A percentile compares a stretch with the other conserved stretches of the same genome.
These are phyloP conservation scores for Auriscalpium microsporum DNA, from an alignment of 768 basidiomycete genomes.

Conservation along the genomic window DNA sequence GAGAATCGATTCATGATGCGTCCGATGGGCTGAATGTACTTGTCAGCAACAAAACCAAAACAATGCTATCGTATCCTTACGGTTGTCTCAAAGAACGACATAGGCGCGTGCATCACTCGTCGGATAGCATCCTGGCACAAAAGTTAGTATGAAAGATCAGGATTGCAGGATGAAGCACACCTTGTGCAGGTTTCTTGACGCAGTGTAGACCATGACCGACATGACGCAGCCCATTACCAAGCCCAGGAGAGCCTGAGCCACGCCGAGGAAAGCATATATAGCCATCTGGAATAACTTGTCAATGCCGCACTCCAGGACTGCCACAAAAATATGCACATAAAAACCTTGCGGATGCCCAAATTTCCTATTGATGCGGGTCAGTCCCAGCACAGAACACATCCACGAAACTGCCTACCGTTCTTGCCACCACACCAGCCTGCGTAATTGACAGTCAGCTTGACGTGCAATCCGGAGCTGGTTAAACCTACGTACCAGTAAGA, in stretches of 20 bases:
- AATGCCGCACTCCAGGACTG: no score
- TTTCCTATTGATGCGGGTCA: slow-evolving; percentile 26
- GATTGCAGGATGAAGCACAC: slow-evolving; percentile 24
- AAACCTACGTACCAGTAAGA: slow-evolving; percentile 52
- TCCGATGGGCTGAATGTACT: slow-evolving; percentile 52
- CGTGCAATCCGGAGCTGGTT: not conserved
- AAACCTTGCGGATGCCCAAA: slow-evolving; percentile 56
- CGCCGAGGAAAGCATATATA: slow-evolving; percentile 67
- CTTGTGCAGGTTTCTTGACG: slow-evolving; percentile 60
- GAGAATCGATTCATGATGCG: slow-evolving; percentile 88
- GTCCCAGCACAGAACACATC: no score
- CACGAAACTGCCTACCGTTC: slow-evolving; percentile 34
- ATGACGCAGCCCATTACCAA: slow-evolving; percentile 62
- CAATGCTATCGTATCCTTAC: slow-evolving; percentile 25
- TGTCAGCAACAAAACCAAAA: not conserved
- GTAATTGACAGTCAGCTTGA: not conserved
- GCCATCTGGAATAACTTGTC: slow-evolving; percentile 48
- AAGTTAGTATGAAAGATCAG: not conserved
- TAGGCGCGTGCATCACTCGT: slow-evolving; percentile 75
- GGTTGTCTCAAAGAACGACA: slow-evolving; percentile 87
- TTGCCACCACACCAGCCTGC: slow-evolving; percentile 81
- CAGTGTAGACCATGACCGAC: slow-evolving; percentile 66
- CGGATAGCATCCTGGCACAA: slow-evolving; percentile 44
- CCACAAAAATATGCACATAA: slow-evolving; percentile 28
- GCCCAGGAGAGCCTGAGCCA: slow-evolving; percentile 56